These are phyloP conservation scores for Claviceps capensis DNA, from an alignment of 2,329 filamentous ascomycete species.

Conservation along the genomic window DNA sequence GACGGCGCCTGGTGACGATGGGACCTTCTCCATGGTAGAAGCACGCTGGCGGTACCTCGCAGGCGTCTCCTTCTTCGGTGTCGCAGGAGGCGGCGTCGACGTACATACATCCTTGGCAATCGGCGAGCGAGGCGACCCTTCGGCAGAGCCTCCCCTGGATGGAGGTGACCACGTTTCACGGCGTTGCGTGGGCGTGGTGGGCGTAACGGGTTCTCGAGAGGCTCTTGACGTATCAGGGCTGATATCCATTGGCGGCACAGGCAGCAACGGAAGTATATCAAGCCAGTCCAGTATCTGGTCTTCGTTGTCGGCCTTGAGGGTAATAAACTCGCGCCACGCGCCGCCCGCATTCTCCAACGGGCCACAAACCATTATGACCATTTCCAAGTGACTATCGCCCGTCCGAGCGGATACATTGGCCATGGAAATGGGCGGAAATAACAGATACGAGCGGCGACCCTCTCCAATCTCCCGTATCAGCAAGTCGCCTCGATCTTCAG, in stretches of 20 bases:
- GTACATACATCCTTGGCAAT: constrained; percentile 7
- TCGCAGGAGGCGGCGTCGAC: neutral
- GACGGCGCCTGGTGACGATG: neutral
- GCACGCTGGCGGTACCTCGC: constrained; percentile 14
- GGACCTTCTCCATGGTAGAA: neutral
- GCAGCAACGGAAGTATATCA: constrained; percentile 50
- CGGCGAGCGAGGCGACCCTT: constrained; percentile 12
- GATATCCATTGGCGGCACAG: constrained; percentile 30
- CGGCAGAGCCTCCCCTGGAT: constrained; percentile 11
- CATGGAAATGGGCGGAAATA: constrained; percentile 78
- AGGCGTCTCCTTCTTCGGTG: constrained; percentile 15
- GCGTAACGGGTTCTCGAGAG: constrained; percentile 10
- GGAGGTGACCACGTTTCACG: constrained; percentile 12
- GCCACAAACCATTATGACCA: constrained; percentile 80
- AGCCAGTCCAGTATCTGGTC: constrained; percentile 78
- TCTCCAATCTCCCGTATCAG: constrained; percentile 82
- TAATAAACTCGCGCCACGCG: constrained; percentile 76
- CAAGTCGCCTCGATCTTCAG: constrained; percentile 63
- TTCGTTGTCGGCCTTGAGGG: constrained; percentile 62
- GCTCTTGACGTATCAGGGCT: constrained; percentile 18
- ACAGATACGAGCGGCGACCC: constrained; percentile 58
- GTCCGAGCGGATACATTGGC: constrained; percentile 64
- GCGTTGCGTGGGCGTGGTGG: constrained; percentile 16
- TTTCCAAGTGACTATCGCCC: constrained; percentile 54
- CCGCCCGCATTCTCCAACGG: constrained; percentile 31